Base-by-base conservation (phyloP, 805 yeast genomes). In the Kregervanrija pseudodelftensis region DNA sequence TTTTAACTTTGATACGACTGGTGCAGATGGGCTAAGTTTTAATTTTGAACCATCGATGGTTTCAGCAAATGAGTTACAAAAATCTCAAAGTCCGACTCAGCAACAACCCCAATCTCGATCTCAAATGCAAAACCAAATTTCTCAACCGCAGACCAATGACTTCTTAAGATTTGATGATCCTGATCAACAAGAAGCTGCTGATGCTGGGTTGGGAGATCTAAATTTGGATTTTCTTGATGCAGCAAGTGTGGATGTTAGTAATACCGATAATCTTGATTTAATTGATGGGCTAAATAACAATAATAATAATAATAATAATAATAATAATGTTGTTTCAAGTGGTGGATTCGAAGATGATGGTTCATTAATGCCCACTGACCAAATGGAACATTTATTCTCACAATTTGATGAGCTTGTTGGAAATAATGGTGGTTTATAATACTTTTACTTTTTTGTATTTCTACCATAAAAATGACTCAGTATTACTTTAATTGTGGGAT, bases 401-500 rank as follows among this genome's bases (percentile, higher is more conserved):
- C 63, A 60, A 40, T 61, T 61, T 46, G 65, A 61, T 46, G 64
- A 60, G 35, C 47, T 59, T 41, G 61, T 60, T 13, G 54, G 53
- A 17, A 54, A 52, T 37, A 48, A 50, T 32, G 46, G 47, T 28
- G 16, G 38, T 12, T 32, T 11, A 10, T 11, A 34, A n/a, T 37
- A 10, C 17, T 28, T 14, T 22, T 30, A 1, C 11, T 12, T 30
- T 28, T 17, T 33, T 31, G 13, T 38, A 12, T 15, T 12, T 30
- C n/a, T 36, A 11, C 12, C 17, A 13, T 4, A 8, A n/a, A 7
- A 13, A 3, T 8, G 11, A 14, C 16, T 17, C 12, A 14, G 15
- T 12, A 16, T 36, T 11, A 16, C 10, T 33, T 33, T 42, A 30
- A 33, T 37, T 30, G 41, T 42, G 45, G 45, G 34, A 37, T 37